These are phyloP conservation scores for Parietichytrium sp. DNA, from an alignment of 108 stramenopile species.

Conservation along the genomic window DNA sequence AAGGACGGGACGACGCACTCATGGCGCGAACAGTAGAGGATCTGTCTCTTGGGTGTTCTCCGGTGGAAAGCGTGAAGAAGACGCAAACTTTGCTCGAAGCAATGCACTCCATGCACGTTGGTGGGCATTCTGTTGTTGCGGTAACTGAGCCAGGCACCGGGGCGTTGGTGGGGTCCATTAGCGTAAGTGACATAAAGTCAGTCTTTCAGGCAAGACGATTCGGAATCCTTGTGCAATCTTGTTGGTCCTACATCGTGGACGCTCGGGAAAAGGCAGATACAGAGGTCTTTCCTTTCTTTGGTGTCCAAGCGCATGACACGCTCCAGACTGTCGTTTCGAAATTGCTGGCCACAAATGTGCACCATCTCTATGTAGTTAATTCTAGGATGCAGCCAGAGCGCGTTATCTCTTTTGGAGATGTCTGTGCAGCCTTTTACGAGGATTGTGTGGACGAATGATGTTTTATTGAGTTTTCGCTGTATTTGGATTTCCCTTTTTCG, in stretches of 20 bases:
- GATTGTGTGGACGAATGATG: background rate
- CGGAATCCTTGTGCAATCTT: background rate
- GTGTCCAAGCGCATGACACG: background rate
- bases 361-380: conserved; percentile 21
- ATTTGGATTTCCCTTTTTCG: too few species aligned
- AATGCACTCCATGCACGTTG: conserved; percentile 21
- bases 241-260: conserved; percentile 19
- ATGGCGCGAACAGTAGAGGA: background rate
- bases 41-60: background rate
- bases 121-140: conserved; percentile 10
- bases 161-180: background rate
- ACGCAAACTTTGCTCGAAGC: background rate
- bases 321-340: conserved; percentile 8
- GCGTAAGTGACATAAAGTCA: background rate
- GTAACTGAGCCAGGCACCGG: background rate
- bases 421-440: background rate
- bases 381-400: background rate
- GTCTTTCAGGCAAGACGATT: conserved; percentile 33
- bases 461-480: too few species aligned
- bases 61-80: conserved; percentile 33
- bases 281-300: conserved; percentile 23
- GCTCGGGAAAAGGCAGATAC: background rate
- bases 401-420: conserved; percentile 16
- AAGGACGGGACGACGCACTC: background rate
- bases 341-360: conserved; percentile 27